Evolutionary conservation across 768 basidiomycete species (phyloP), one percentile per base, ranked within the genome.

Genomic region (Mycena epipterygia): DNA sequence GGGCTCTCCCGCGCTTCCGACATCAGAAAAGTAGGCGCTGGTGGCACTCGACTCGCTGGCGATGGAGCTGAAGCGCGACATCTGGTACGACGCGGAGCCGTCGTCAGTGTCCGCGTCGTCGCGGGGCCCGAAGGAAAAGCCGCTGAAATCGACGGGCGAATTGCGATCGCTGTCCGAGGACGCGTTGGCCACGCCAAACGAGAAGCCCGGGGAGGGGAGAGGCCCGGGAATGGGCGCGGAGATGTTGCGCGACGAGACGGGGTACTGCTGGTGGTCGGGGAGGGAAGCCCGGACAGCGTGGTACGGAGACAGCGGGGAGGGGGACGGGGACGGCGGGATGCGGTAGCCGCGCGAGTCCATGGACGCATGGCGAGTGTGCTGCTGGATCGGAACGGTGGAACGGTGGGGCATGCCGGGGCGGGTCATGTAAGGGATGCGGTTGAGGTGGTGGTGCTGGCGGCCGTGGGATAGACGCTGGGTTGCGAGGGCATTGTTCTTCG

Each of bases 61-160:
- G 67, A 91, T 86, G 3, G 90, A 91, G 5, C 89, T 86, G 74
- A 91, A 91, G 70, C 90, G 81, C 35, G 90, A 87, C 56, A 84
- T 81, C 44, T 83, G 84, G 69, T 86, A 90, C 16, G 86, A 85
- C 23, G 81, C 81, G 25, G 88, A 85, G 56, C 75, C 76, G 55
- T 84, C 85, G 62, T 89, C 89, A 61, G 90, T 89, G 11, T 80
- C 79, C 55, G 90, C 90, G 29, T 84, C 81, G 57, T 90, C 89
- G 63, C 82, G 79, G 33, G 79, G 84, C 67, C 78, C 84, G 80
- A 86, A 89, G 71, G 74, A 79, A 78, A 86, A 88, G 2, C 85
- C 84, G 58, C 80, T 77, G 30, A 83, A 76, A 42, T 71, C 33
- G 84, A 84, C 89, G 5, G 90, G 89, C 12, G 90, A 90, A 55